These are phyloP conservation scores for Fusarium pseudoanthophilum DNA, from an alignment of 2,329 filamentous ascomycete species.

Conservation along the genomic window DNA sequence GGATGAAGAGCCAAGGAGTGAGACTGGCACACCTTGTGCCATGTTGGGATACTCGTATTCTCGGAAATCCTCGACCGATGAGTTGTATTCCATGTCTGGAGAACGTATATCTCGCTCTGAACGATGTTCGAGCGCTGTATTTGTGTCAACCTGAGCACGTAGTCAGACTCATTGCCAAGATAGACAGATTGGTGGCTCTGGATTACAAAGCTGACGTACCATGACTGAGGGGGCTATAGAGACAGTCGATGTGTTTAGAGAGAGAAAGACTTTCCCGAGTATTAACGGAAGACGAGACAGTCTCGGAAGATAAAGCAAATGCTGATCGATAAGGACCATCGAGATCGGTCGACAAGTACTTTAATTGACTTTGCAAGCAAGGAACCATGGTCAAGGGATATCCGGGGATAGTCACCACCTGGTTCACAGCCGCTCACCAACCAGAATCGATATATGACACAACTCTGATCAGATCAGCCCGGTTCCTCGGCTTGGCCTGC, in stretches of 20 bases:
- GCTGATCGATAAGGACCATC: not conserved
- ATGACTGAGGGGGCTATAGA: conserved; percentile 26
- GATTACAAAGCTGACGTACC: conserved; percentile 25
- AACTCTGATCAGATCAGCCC: not conserved
- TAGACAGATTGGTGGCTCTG: not conserved
- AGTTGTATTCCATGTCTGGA: conserved; percentile 41
- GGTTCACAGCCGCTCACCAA: not conserved
- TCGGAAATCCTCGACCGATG: conserved; percentile 39
- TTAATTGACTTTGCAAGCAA: not conserved
- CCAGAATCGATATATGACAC: not conserved
- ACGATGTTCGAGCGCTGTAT: conserved; percentile 14
- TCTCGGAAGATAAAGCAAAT: not conserved
- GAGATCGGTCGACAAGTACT: not conserved
- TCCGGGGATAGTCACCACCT: not conserved
- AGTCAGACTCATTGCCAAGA: not conserved
- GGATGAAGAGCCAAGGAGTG: not conserved
- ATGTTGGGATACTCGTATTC: conserved; percentile 45
- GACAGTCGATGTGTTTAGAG: not conserved
- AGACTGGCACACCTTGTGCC: conserved; percentile 36
- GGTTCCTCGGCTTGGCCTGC: not conserved
- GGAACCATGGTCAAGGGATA: not conserved
- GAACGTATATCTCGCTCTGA: conserved; percentile 11
- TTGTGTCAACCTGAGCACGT: conserved; percentile 19
- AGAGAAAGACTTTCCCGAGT: not conserved
- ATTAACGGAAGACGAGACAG: not conserved